phyloP scores from a whole-genome alignment of 176 grass and related monocot species.

The Oryza meyeriana region DNA sequence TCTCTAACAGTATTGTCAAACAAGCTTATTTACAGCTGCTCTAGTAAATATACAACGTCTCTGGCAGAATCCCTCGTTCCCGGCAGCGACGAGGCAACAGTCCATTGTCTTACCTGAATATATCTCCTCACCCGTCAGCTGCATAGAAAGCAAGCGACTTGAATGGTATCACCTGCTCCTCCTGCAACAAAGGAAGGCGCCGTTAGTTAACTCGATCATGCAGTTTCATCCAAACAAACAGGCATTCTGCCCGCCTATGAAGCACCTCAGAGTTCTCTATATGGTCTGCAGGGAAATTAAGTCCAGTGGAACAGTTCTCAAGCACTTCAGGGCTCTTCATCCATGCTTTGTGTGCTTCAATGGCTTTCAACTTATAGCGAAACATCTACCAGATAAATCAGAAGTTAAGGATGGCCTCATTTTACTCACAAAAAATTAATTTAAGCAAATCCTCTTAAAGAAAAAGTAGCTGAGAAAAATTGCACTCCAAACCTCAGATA shows the following conservation, averaged over 20 bases:
- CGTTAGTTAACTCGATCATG: neutral
- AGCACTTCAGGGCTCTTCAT: slow-evolving; percentile 90
- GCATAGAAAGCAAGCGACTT: slow-evolving; percentile 74
- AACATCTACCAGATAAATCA: slow-evolving; percentile 67
- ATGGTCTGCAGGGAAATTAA: slow-evolving; percentile 59
- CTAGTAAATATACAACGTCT: slow-evolving; percentile 46
- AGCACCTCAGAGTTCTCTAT: slow-evolving; percentile 62
- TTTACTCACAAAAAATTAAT: neutral
- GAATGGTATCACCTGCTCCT: slow-evolving; percentile 58
- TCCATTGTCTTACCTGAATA: neutral
- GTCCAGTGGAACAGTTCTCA: slow-evolving; percentile 84
- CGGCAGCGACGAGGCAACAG: neutral
- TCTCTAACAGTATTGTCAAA: slow-evolving; percentile 29
- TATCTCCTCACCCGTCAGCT: slow-evolving; percentile 42
- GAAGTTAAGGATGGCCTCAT: neutral
- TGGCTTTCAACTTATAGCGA: slow-evolving; percentile 84
- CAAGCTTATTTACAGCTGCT: slow-evolving; percentile 63
- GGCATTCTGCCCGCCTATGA: neutral
- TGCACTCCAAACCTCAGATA: slow-evolving; percentile 65
- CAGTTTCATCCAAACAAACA: neutral
- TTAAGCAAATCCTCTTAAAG: neutral
- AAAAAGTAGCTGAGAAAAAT: slow-evolving; percentile 2
- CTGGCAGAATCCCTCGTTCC: neutral
- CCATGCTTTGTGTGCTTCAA: slow-evolving; percentile 96
- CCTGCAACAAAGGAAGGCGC: slow-evolving; percentile 31